These are phyloP conservation scores for Micractinium conductrix DNA, from an alignment of 139 green algal genomes.

Conservation along the genomic window DNA sequence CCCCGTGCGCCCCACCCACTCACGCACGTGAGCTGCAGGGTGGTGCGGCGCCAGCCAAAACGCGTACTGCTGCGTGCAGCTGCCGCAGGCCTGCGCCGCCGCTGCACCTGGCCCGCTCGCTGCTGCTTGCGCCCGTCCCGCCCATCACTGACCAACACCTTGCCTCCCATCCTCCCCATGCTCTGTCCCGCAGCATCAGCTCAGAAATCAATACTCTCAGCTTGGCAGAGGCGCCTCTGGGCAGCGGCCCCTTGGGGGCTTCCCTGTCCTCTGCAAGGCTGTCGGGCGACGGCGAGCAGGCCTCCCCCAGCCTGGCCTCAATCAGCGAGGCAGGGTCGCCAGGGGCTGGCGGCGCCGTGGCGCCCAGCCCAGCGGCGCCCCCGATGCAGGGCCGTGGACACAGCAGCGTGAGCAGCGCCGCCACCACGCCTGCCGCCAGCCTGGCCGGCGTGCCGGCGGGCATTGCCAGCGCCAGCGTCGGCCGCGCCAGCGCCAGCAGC, in stretches of 20 bases:
- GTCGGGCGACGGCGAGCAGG: constrained; percentile 6
- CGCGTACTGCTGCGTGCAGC: not conserved
- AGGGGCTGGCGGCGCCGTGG: no score
- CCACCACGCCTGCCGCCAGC: not conserved
- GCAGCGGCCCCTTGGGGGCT: not conserved
- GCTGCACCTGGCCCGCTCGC: not conserved
- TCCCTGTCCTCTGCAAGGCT: not conserved
- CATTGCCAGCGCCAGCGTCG: not conserved
- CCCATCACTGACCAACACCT: not conserved
- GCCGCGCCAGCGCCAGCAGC: not conserved
- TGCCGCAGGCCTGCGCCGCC: not conserved
- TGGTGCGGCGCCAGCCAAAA: not conserved
- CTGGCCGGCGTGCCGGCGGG: not conserved
- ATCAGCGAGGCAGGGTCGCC: constrained; percentile 12
- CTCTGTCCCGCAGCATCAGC: constrained; percentile 22
- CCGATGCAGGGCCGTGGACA: not conserved
- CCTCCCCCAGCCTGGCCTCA: constrained; percentile 16
- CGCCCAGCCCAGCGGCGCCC: not conserved
- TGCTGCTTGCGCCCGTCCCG: not conserved
- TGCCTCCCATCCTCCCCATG: no score
- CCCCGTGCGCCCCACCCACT: constrained; percentile 56
- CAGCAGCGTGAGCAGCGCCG: no score
- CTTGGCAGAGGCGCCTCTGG: constrained; percentile 8
- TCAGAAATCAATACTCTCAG: constrained; percentile 16
- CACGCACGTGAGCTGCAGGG: constrained; percentile 26